Percentiles rank a stretch among this genome's conserved stretches.
These are phyloP conservation scores for Calocybe cyanea DNA, from an alignment of 768 basidiomycete species.

Conservation along the genomic window DNA sequence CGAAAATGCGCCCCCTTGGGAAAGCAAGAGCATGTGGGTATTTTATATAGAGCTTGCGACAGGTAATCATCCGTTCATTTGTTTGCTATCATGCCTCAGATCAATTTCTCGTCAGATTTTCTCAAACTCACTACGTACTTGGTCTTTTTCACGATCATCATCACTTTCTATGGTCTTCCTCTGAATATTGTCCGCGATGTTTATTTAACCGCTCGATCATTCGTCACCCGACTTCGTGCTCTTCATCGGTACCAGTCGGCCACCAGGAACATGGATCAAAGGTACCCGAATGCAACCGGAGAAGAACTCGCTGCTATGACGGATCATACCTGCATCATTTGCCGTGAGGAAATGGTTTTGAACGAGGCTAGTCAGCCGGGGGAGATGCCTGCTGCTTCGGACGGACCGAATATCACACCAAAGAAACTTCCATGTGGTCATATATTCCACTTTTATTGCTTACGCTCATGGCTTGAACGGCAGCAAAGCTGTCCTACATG, in stretches of 20 bases:
- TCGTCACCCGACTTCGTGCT: constrained; percentile 82
- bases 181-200: constrained; percentile 97
- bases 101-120: constrained; percentile 62
- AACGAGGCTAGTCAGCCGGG: constrained; percentile 18
- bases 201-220: constrained; percentile 91
- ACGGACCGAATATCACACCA: constrained; percentile 91
- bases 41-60: constrained; percentile 93
- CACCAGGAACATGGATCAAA: constrained; percentile 93
- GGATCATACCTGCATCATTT: constrained; percentile 96
- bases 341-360: constrained; percentile 88
- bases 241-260: constrained; percentile 91
- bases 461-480: constrained; percentile 95
- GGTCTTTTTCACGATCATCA: constrained; percentile 89
- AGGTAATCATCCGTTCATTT: constrained; percentile 49
- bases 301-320: constrained; percentile 78
- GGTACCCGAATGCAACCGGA: constrained; percentile 89
- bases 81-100: constrained; percentile 5
- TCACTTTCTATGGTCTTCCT: constrained; percentile 91
- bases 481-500: constrained; percentile 99
- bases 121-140: constrained; percentile 90
- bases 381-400: constrained; percentile 29
- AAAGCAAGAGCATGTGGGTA: constrained; percentile 95
- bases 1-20: constrained; percentile 89
- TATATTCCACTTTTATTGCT: constrained; percentile 96
- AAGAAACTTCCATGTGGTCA: constrained; percentile 97